Conservation (phyloP, 177 flowering plant genomes). For the Vitis hybrid region DNA sequence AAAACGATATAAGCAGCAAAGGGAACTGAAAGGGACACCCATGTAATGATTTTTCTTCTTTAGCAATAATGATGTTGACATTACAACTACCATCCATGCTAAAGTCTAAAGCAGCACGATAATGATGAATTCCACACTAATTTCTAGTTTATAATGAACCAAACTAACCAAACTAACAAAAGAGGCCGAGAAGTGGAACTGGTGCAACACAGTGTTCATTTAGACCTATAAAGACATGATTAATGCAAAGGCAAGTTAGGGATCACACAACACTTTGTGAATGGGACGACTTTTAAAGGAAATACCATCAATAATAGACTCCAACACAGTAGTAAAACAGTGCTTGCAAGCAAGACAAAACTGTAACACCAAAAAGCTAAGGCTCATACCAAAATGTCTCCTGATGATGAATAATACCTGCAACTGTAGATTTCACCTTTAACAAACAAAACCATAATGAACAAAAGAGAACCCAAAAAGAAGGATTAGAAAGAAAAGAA, state of each 20-base stretch:
- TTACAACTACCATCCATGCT: slow-evolving; percentile 31
- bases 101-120: slow-evolving; percentile 31
- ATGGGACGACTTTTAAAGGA: no score
- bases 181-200: background rate
- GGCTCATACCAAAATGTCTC: slow-evolving; percentile 5
- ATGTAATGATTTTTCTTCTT: slow-evolving; percentile 17
- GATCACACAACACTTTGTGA: no score
- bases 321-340: background rate
- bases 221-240: background rate
- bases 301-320: no score
- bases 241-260: background rate
- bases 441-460: background rate
- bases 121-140: slow-evolving; percentile 19
- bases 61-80: slow-evolving; percentile 33
- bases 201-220: background rate
- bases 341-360: slow-evolving; percentile 12
- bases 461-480: background rate
- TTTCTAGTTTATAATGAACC: slow-evolving; percentile 14
- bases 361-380: background rate
- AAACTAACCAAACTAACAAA: slow-evolving; percentile 16
- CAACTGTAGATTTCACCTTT: slow-evolving; percentile 26
- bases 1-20: slow-evolving; percentile 11
- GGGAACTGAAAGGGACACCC: slow-evolving; percentile 17
- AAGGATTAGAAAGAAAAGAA: background rate
- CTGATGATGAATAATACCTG: slow-evolving; percentile 9